A percentile compares a stretch with the other conserved stretches of the same genome.
These are phyloP conservation scores for Colletotrichum endophyticum DNA, from an alignment of 2,329 filamentous ascomycete genomes.

Conservation along the genomic window DNA sequence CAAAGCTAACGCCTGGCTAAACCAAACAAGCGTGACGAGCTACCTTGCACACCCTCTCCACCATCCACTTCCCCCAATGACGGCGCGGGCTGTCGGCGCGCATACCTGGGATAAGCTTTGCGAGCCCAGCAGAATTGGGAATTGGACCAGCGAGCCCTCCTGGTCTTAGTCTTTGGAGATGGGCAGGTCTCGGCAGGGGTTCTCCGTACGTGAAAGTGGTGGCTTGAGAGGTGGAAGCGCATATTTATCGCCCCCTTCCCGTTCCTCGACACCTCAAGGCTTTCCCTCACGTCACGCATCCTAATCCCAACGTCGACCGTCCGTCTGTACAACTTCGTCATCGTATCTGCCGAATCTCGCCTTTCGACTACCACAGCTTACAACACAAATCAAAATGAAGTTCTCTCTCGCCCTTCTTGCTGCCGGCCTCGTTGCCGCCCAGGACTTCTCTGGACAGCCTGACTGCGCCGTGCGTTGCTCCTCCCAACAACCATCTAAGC, in stretches of 20 bases:
- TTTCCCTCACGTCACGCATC: neutral
- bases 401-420: slow-evolving; percentile 35
- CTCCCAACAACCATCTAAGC: neutral
- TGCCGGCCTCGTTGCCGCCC: slow-evolving; percentile 41
- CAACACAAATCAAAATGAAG: slow-evolving; percentile 43
- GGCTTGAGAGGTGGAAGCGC: neutral
- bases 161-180: neutral
- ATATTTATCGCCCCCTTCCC: slow-evolving; percentile 16
- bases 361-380: neutral
- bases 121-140: neutral
- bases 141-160: neutral
- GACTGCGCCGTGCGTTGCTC: slow-evolving; percentile 44
- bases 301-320: neutral
- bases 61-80: neutral
- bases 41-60: neutral
- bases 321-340: neutral
- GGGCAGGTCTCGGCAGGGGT: slow-evolving; percentile 6
- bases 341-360: neutral
- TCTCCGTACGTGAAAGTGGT: neutral
- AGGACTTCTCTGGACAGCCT: slow-evolving; percentile 39
- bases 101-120: slow-evolving; percentile 18
- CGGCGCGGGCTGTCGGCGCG: neutral
- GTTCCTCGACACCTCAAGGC: accelerated
- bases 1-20: neutral
- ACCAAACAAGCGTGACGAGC: neutral